These are phyloP conservation scores for Eucalyptus curtisii DNA, from an alignment of 345 rosid genomes.

Conservation along the genomic window DNA sequence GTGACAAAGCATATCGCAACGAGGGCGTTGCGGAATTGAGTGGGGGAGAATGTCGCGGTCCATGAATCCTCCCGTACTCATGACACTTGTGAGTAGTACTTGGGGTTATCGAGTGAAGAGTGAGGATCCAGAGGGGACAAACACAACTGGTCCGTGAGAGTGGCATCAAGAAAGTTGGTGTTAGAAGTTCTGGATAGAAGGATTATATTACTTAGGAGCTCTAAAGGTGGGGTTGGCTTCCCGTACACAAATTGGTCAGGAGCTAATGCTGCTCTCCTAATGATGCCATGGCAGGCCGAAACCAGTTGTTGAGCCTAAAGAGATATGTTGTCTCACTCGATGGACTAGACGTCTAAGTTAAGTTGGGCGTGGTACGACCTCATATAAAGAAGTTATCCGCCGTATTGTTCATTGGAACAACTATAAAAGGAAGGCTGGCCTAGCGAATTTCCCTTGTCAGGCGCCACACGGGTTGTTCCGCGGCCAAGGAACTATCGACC, in stretches of 20 bases:
- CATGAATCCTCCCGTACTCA: fast-evolving
- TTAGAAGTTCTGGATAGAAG: fast-evolving
- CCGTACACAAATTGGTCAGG: fast-evolving
- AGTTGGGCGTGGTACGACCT: too few relatives aligned
- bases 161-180: too few relatives aligned
- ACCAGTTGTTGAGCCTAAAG: too few relatives aligned
- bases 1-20: fast-evolving
- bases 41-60: too few relatives aligned
- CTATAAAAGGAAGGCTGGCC: fast-evolving
- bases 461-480: fast-evolving
- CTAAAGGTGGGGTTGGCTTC: fast-evolving
- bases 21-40: too few relatives aligned
- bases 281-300: fast-evolving
- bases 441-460: fast-evolving
- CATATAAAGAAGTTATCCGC: fast-evolving
- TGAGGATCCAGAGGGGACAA: fast-evolving
- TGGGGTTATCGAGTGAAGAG: too few relatives aligned
- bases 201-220: too few relatives aligned
- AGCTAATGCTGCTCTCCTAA: too few relatives aligned
- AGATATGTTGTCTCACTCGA: fast-evolving
- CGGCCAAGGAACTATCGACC: fast-evolving
- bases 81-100: too few relatives aligned
- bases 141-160: fast-evolving
- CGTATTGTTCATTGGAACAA: too few relatives aligned
- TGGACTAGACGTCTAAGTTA: fast-evolving